Evolutionary conservation across 2,329 filamentous ascomycete genomes (phyloP), one percentile per base, ranked within the genome.

Genomic region (Leptodontidium sp.): DNA sequence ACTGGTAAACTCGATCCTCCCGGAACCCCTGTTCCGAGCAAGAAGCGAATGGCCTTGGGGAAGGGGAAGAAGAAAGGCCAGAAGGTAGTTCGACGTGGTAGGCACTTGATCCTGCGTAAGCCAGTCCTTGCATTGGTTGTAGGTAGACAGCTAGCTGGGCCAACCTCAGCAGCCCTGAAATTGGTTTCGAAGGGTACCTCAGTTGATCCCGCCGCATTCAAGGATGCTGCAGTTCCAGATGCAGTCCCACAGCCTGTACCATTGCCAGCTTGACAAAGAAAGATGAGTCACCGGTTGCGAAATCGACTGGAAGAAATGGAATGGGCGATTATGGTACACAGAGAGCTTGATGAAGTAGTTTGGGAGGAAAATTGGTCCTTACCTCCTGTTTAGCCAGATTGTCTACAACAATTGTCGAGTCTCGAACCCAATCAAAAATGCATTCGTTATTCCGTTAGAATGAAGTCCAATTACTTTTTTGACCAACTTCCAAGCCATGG

Each of bases 71-170:
- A 55, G 11, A 66, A 64, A 52, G 49, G 45, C 9, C 45, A 65
- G 50, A 29, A 65, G 17, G 58, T 29, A 4, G 29, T 68, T 43
- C 70, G 74, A 17, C 70, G 67, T 40, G 64, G 61, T 45, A 64
- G 74, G 43, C 53, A 62, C 6, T 14, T 70, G 29, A 11, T 74
- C 4, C 58, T 77, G 29, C 68, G 67, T 35, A 75, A 69, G 38
- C 59, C 66, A 15, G 63, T 77, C 11, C 69, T 77, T n/a, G 47
- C 53, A 4, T 17, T 77, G 1, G 52, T 76, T 8, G 26, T 77
- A 9, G 76, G 76, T 8, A 72, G 76, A 58, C 69, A 75, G 26
- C 68, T 77, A 40, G 70, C 75, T 24, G 69, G 61, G 29, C 72
- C 75, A 24, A 73, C 71, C n/a, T 53, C 58, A 24, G 43, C 67